Evolutionary conservation across 2,329 filamentous ascomycete genomes (phyloP), one percentile per base, ranked within the genome.

Genomic region (Colletotrichum nymphaeae): DNA sequence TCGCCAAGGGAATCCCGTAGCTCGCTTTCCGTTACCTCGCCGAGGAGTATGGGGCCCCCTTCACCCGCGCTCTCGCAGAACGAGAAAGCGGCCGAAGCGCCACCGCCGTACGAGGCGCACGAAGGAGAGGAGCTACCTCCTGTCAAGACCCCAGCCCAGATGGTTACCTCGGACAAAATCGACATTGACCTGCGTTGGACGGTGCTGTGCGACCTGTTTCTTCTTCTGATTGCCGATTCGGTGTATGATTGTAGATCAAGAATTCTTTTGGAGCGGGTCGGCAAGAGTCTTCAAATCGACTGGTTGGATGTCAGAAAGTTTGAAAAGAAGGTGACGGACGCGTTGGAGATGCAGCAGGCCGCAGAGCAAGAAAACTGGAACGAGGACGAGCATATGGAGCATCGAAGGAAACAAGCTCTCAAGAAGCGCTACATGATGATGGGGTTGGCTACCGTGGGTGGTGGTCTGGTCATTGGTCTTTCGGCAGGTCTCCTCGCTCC

Each of bases 111-210:
- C 76, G 84, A 91, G 57, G 88, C 89, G 46, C 88, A 93, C 66
- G 88, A 91, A 11, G 89, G 89, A 22, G 91, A 94, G 52, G 92
- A 94, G 57, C 87, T 97, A 63, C 93, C 94, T 1, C 92, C 93
- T 75, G 94, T 97, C 22, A 92, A 93, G 77, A 95, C 91, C 0
- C 95, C 95, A 0, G 95, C 94, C 1, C 92, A 98, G 78, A 87
- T 98, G 75, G 93, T 94, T 1, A 91, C 90, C 3, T 94, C 93
- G 1, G 90, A 93, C 69, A 97, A 94, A 77, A 93, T 99, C 72
- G 96, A 98, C 79, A 97, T 99, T 72, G 97, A 99, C 81, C 88
- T 99, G 67, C 92, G 97, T 22, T 99, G 97, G 97, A 99, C 97
- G 0, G 93, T 98, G 0, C 89, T 99, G 3, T 99, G 97, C 80